Evolutionary conservation across 805 yeast species (phyloP).

Genomic region (Torulaspora franciscae): DNA sequence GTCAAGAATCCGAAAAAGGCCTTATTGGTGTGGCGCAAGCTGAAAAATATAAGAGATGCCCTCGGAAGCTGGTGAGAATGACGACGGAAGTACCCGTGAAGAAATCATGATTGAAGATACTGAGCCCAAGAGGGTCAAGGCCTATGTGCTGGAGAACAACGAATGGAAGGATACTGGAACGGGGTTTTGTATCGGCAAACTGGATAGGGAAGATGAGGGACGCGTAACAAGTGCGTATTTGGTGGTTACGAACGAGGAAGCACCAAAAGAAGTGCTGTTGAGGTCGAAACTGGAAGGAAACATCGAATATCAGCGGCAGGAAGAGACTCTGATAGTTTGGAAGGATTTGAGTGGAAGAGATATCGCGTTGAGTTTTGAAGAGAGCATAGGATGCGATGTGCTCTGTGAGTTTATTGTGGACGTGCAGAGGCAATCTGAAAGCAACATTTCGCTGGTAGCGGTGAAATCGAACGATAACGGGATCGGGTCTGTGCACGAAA

Average conservation of each 20-base stretch:
- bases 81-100: not conserved
- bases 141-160: conserved; percentile 75
- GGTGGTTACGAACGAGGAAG: conserved; percentile 66
- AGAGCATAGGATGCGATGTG: conserved; percentile 79
- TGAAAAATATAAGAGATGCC: not conserved
- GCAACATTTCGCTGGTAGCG: conserved; percentile 67
- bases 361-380: conserved; percentile 88
- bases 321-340: conserved; percentile 93
- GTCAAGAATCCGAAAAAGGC: not conserved
- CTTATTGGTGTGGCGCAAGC: conserved; percentile 1
- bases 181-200: conserved; percentile 78
- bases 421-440: conserved; percentile 58
- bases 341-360: conserved; percentile 68
- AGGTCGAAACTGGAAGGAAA: conserved; percentile 65
- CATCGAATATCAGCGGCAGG: conserved; percentile 86
- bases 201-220: conserved; percentile 26
- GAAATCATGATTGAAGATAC: conserved; percentile 17
- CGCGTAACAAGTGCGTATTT: conserved; percentile 47
- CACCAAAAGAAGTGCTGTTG: conserved; percentile 54
- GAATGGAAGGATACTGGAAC: conserved; percentile 93
- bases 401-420: conserved; percentile 74
- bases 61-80: not conserved
- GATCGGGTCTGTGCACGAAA: conserved; percentile 58
- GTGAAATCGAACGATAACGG: conserved; percentile 46
- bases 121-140: conserved; percentile 76